phyloP scores from a whole-genome alignment of 371 early-diverging fungal species.

The Apophysomyces elegans region DNA sequence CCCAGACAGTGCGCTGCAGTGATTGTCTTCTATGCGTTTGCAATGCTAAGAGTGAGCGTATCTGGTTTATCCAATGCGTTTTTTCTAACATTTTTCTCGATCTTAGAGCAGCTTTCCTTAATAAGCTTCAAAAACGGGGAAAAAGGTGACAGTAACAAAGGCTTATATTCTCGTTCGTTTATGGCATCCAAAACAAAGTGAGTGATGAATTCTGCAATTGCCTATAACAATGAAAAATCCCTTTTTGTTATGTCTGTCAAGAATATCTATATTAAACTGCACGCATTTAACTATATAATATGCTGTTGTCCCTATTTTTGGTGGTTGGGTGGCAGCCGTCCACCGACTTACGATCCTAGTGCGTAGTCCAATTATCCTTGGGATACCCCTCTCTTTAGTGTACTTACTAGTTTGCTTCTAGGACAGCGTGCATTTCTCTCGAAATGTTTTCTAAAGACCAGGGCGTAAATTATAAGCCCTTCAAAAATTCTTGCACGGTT shows the following conservation, averaged over 20 bases:
- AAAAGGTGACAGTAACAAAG: constrained; percentile 15
- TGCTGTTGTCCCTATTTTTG: no score
- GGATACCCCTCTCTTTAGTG: not conserved
- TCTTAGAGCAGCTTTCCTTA: constrained; percentile 11
- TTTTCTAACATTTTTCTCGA: not conserved
- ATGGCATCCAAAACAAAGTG: constrained; percentile 2
- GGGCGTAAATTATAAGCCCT: not conserved
- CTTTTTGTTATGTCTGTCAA: not conserved
- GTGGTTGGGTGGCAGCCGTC: not conserved
- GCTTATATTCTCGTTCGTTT: constrained; percentile 1
- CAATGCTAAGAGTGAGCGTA: no score
- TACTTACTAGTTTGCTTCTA: not conserved
- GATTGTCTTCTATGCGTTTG: no score
- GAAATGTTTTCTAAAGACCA: not conserved
- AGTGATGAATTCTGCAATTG: no score
- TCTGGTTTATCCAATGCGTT: no score
- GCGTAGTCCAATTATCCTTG: not conserved
- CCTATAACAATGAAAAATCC: not conserved
- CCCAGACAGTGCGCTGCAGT: no score
- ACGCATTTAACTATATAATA: not conserved
- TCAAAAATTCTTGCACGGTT: not conserved
- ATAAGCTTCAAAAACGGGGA: constrained; percentile 18
- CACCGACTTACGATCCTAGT: not conserved
- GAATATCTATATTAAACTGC: constrained; percentile 10
- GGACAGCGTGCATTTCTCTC: not conserved